Evolutionary conservation across 768 basidiomycete genomes (phyloP).

Genomic region (Steccherinum ochraceum): DNA sequence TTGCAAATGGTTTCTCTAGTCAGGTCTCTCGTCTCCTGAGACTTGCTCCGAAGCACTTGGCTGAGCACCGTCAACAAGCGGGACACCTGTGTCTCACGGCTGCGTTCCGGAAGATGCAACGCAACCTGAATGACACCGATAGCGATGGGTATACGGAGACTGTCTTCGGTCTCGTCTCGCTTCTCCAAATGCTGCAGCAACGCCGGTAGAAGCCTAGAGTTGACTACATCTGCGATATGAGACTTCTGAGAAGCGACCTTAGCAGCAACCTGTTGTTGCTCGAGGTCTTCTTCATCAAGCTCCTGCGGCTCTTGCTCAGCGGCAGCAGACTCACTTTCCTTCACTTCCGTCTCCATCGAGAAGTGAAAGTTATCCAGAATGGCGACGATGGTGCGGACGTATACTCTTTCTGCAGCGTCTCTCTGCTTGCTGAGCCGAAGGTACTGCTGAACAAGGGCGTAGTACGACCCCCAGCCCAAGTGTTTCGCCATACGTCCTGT

Average conservation of each 20-base stretch:
- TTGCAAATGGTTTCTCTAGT: constrained; percentile 77
- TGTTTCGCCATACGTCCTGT: constrained; percentile 73
- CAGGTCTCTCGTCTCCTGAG: constrained; percentile 88
- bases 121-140: constrained; percentile 85
- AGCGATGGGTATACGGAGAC: constrained; percentile 81
- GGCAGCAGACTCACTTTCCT: constrained; percentile 24
- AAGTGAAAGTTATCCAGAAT: constrained; percentile 92
- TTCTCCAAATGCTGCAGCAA: constrained; percentile 79
- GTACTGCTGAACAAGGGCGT: constrained; percentile 74
- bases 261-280: constrained; percentile 17
- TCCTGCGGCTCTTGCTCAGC: constrained; percentile 2
- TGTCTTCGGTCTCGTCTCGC: constrained; percentile 76
- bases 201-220: constrained; percentile 66
- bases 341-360: constrained; percentile 48
- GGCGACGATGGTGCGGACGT: constrained; percentile 78
- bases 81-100: constrained; percentile 61
- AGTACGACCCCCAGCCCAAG: constrained; percentile 81
- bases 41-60: constrained; percentile 88
- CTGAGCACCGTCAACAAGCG: constrained; percentile 78
- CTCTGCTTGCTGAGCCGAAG: constrained; percentile 63
- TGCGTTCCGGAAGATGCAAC: constrained; percentile 61
- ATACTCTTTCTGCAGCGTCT: constrained; percentile 68
- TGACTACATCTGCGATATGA: constrained; percentile 69
- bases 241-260: constrained; percentile 21
- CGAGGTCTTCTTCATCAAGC: constrained; percentile 17